phyloP scores from a whole-genome alignment of 1,139 yeast species.

The Diutina neorugosa region DNA sequence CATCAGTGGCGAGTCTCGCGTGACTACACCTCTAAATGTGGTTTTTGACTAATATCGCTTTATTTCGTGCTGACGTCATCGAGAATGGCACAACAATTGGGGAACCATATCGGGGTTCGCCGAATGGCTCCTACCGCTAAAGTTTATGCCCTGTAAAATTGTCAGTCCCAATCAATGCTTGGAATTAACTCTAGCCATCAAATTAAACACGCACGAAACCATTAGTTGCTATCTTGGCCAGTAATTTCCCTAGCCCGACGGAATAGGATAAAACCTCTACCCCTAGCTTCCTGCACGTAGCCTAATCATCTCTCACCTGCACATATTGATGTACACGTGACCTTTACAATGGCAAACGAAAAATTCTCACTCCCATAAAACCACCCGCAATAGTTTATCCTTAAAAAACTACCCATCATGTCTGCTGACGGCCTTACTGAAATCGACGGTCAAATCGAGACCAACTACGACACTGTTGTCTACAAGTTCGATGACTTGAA shows the following conservation, averaged over 20 bases:
- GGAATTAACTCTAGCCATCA: no score
- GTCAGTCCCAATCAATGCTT: no score
- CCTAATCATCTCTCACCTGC: constrained; percentile 2
- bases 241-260: neutral
- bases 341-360: neutral
- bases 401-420: constrained; percentile 3
- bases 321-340: neutral
- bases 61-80: neutral
- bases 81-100: neutral
- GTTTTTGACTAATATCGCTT: neutral
- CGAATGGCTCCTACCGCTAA: no score
- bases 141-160: no score
- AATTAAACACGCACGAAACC: no score
- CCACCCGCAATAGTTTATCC: neutral
- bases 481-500: constrained; percentile 79
- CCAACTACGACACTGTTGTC: constrained; percentile 97
- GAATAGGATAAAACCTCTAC: neutral
- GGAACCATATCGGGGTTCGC: neutral
- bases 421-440: constrained; percentile 5
- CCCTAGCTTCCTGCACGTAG: neutral
- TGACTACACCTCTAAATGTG: neutral
- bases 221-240: no score
- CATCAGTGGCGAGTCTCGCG: neutral
- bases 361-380: neutral
- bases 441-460: constrained; percentile 33